phyloP scores from a whole-genome alignment of 2,329 filamentous ascomycete genomes.

The Aureobasidium zeae region DNA sequence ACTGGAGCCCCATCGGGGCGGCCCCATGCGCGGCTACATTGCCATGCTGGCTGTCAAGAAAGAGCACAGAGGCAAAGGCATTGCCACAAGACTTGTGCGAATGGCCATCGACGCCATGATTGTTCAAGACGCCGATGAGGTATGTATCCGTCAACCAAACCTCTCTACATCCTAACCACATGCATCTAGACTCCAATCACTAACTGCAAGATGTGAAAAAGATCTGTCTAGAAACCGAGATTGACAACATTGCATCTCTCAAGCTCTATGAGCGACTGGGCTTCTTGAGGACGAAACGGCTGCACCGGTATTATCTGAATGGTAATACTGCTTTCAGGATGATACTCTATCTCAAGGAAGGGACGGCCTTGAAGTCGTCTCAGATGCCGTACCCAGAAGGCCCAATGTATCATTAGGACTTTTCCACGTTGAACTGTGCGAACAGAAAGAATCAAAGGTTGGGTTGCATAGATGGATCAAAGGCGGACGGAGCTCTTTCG shows the following conservation, averaged over 20 bases:
- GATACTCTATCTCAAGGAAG: conserved; percentile 66
- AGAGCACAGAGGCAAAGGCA: conserved; percentile 69
- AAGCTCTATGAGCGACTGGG: conserved; percentile 87
- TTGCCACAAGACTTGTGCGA: conserved; percentile 78
- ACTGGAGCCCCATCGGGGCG: conserved; percentile 78
- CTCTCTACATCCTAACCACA: no score
- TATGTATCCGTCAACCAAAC: conserved; percentile 28
- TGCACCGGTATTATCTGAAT: conserved; percentile 94
- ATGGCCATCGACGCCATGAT: conserved; percentile 89
- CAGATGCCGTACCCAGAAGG: conserved; percentile 15
- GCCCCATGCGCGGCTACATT: conserved; percentile 86
- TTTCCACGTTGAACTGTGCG: no score
- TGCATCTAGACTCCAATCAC: no score
- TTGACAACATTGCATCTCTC: conserved; percentile 81
- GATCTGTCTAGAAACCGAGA: conserved; percentile 91
- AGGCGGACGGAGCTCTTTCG: no score
- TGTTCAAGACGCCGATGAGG: conserved; percentile 72
- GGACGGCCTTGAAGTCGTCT: conserved; percentile 36
- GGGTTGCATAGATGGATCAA: no score
- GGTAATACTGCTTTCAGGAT: conserved; percentile 90
- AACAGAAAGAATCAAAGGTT: no score
- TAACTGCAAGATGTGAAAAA: no score
- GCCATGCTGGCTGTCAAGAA: conserved; percentile 94
- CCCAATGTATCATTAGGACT: no score
- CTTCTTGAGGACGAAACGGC: conserved; percentile 81